Percentiles rank a stretch among this genome's conserved stretches.
phyloP scores from a whole-genome alignment of 2,329 filamentous ascomycete species.

The Curvularia spicifera region DNA sequence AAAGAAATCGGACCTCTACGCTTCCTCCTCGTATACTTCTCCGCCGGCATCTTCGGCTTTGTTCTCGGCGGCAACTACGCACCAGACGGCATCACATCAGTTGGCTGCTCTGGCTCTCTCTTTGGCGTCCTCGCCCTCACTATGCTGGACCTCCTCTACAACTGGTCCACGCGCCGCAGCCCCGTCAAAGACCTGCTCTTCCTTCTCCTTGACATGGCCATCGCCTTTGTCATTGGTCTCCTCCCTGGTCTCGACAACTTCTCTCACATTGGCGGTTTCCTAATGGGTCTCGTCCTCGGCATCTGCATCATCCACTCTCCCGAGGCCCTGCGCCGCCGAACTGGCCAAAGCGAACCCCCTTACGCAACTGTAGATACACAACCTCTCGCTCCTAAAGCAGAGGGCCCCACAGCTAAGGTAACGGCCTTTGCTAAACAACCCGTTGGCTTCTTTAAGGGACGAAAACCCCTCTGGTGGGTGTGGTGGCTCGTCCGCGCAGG shows the following conservation, averaged over 20 bases:
- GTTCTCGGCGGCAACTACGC: slow-evolving; percentile 95
- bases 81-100: slow-evolving; percentile 76
- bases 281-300: slow-evolving; percentile 88
- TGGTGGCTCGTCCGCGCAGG: slow-evolving; percentile 91
- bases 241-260: slow-evolving; percentile 96
- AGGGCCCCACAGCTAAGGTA: slow-evolving; percentile 33
- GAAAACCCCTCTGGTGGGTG: slow-evolving; percentile 93
- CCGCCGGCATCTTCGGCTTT: slow-evolving; percentile 92
- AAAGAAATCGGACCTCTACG: slow-evolving; percentile 84
- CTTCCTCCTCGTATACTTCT: slow-evolving; percentile 88
- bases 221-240: slow-evolving; percentile 90
- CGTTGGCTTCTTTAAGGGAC: slow-evolving; percentile 83
- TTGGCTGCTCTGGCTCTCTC: slow-evolving; percentile 85
- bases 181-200: slow-evolving; percentile 87
- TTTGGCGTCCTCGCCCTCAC: slow-evolving; percentile 92
- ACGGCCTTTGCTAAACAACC: slow-evolving; percentile 57
- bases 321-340: slow-evolving; percentile 74
- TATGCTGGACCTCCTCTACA: slow-evolving; percentile 89
- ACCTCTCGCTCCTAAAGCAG: slow-evolving; percentile 23
- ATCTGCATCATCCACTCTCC: slow-evolving; percentile 89
- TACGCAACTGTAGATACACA: slow-evolving; percentile 68
- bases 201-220: slow-evolving; percentile 81
- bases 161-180: slow-evolving; percentile 78
- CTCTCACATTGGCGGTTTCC: slow-evolving; percentile 92
- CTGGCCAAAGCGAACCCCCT: slow-evolving; percentile 71